Evolutionary conservation across 768 basidiomycete species (phyloP).

Genomic region (Suillus weaverae): DNA sequence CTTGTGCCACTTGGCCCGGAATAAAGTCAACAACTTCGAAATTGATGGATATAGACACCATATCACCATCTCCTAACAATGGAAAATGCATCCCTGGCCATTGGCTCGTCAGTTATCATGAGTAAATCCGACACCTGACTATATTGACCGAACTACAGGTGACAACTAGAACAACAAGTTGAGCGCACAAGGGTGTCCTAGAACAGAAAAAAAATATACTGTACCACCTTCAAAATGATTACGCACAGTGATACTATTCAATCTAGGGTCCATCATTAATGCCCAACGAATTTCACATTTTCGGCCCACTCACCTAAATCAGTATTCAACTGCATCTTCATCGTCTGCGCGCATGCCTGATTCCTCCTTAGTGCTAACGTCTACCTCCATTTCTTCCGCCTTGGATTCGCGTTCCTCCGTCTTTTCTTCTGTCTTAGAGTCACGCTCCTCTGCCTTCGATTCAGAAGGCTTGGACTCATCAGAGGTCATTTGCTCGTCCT

Average conservation of each 20-base stretch:
- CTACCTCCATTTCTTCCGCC: conserved; percentile 30
- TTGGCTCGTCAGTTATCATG: neutral
- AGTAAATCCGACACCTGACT: conserved; percentile 1
- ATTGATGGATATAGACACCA: neutral
- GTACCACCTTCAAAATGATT: conserved; percentile 5
- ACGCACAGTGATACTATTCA: conserved; percentile 3
- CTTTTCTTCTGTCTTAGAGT: conserved; percentile 21
- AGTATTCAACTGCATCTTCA: conserved; percentile 84
- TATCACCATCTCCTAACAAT: neutral
- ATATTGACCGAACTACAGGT: conserved; percentile 5
- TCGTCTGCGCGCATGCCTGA: conserved; percentile 62
- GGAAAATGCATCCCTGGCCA: neutral
- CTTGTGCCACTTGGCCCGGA: neutral
- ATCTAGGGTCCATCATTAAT: neutral
- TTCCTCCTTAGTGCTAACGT: conserved; percentile 31
- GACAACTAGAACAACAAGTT: conserved; percentile 8
- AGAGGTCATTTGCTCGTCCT: conserved; percentile 37
- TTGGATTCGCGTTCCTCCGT: conserved; percentile 40
- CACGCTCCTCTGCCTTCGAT: conserved; percentile 11
- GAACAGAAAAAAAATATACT: conserved; percentile 1
- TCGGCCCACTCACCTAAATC: conserved; percentile 9
- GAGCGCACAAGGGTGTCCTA: conserved; percentile 2
- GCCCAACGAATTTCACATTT: neutral
- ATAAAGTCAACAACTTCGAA: neutral
- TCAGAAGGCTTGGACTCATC: conserved; percentile 19